Base-by-base conservation (phyloP, 2,329 filamentous ascomycete genomes). In the Phyllosticta capitalensis region DNA sequence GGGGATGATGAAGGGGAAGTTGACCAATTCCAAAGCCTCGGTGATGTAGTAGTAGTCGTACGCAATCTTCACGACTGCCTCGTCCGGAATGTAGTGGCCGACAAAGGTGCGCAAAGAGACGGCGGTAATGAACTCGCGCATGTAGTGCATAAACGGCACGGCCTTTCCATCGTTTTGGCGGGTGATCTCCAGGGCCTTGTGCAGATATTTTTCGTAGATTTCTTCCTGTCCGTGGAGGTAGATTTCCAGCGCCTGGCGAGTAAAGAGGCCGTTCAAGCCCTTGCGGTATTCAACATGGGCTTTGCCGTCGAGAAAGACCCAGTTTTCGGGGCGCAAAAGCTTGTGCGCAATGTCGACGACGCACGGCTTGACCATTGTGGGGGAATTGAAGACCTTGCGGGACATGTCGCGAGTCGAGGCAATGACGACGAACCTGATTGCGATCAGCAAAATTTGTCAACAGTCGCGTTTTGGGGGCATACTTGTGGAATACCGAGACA, bases 401-500 rank as follows among this genome's bases (percentile, higher is more conserved):
- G 92, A 88, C 83, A 97, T 90, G 71, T 97, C 94, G 69, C 94
- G 90, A 56, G 88, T 91, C 19, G 92, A 95, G 33, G 92, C 92
- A 72, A 99, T 96, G 60, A 99, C 91, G 64, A 97, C 94, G 73
- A 99, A 99, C 74, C 90, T 95, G 66, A 2, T 17, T 61, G 28
- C 59, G 52, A 6, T 60, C n/a, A 55, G 54, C 49, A 9, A 21
- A 14, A 9, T 7, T 17, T 24, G 33, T 38, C 9, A 21, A 54
- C 3, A 1, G 6, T 17, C 10, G 24, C 7, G 4, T 19, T 1
- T 6, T 12, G 24, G 56, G 56, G 53, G 26, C 67, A 17, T 83
- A 95, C 90, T 97, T 99, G 84, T 99, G 94, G 79, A 99, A 99
- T 68, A 99, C 91, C 2, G 92, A 96, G 63, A 99, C 94, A 71